phyloP scores from a whole-genome alignment of 805 yeast species.

The Alloascoidea hylecoeti region DNA sequence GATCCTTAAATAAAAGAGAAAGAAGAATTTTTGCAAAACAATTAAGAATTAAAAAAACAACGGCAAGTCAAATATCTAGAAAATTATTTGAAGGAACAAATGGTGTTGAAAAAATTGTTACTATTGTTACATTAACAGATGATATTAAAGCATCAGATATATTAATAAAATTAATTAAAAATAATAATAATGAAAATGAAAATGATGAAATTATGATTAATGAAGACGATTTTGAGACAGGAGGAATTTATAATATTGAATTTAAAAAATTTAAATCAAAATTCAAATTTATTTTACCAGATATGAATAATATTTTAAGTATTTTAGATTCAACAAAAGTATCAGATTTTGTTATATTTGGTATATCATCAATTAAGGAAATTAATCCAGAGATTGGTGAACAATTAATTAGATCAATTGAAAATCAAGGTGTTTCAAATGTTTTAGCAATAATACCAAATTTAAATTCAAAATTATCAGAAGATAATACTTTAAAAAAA shows the following conservation, averaged over 20 bases:
- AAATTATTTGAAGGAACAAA: slow-evolving; percentile 66
- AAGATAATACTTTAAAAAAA: slow-evolving; percentile 57
- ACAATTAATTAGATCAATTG: slow-evolving; percentile 75
- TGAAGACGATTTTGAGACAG: slow-evolving; percentile 19
- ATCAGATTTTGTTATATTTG: slow-evolving; percentile 82
- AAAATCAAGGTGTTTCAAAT: slow-evolving; percentile 84
- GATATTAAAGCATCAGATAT: slow-evolving; percentile 51
- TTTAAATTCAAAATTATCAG: no score
- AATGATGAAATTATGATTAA: slow-evolving; percentile 18
- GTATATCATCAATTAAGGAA: slow-evolving; percentile 77
- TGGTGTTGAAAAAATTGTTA: slow-evolving; percentile 76
- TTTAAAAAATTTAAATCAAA: background rate
- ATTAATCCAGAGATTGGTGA: slow-evolving; percentile 75
- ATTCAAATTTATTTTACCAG: slow-evolving; percentile 44
- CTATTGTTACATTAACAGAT: slow-evolving; percentile 64
- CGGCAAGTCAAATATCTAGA: slow-evolving; percentile 49
- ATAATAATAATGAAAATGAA: slow-evolving; percentile 17
- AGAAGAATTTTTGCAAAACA: slow-evolving; percentile 9
- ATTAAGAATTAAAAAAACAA: slow-evolving; percentile 29
- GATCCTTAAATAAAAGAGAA: slow-evolving; percentile 18
- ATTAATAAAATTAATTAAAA: slow-evolving; percentile 32
- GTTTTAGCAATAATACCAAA: slow-evolving; percentile 71
- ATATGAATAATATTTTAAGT: slow-evolving; percentile 46
- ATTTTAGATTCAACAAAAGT: slow-evolving; percentile 79
- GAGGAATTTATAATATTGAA: background rate